Evolutionary conservation across 1,284 basidiomycete species (phyloP).

Genomic region (Puccinia coronata): DNA sequence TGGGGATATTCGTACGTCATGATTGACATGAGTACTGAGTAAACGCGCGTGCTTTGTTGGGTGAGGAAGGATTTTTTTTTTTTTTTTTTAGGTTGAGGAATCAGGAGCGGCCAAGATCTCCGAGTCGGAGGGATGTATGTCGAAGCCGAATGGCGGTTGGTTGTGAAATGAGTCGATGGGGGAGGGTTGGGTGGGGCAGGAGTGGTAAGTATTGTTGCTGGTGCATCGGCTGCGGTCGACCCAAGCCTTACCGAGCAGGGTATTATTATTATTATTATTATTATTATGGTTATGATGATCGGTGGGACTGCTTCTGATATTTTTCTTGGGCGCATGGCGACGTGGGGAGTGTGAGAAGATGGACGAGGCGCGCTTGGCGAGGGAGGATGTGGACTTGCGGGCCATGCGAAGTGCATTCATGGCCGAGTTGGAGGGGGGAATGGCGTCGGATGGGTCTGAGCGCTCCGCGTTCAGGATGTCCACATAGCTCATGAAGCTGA

Average conservation of each 20-base stretch:
- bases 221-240: neutral
- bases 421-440: neutral
- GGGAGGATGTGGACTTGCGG: neutral
- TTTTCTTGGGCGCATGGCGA: neutral
- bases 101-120: too few species aligned
- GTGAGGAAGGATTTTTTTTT: too few species aligned
- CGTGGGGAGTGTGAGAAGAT: slow-evolving; percentile 12
- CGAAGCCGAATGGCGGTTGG: too few species aligned
- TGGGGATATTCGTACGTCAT: too few species aligned
- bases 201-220: neutral
- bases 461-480: slow-evolving; percentile 40
- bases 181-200: neutral
- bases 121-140: too few species aligned
- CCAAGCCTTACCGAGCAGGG: neutral
- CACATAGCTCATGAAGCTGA: slow-evolving; percentile 40
- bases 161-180: neutral
- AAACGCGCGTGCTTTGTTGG: too few species aligned
- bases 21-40: too few species aligned
- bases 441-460: neutral
- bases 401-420: slow-evolving; percentile 13
- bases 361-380: slow-evolving; percentile 13
- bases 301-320: neutral
- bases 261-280: neutral
- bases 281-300: neutral
- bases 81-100: too few species aligned